Conservation (phyloP, 257 asterid species). For the Verbascum thapsus region DNA sequence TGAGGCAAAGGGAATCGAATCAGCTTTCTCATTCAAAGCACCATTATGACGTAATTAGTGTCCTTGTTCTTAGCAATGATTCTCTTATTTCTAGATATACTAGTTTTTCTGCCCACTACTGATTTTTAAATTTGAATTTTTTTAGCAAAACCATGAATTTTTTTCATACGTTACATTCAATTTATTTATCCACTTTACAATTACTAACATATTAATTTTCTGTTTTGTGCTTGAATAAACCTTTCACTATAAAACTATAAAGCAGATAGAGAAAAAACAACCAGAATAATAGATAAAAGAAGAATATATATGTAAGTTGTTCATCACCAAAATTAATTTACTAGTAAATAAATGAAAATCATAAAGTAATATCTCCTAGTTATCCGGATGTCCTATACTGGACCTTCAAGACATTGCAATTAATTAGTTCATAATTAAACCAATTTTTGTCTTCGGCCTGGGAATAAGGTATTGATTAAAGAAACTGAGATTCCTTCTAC, state of each 20-base stretch:
- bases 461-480: conserved; percentile 29
- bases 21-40: conserved; percentile 46
- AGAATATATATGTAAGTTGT: conserved; percentile 15
- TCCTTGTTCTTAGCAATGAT: conserved; percentile 47
- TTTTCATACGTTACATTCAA: neutral
- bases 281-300: neutral
- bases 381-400: conserved; percentile 48
- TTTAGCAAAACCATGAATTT: conserved; percentile 21
- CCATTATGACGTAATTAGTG: conserved; percentile 48
- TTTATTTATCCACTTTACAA: no score
- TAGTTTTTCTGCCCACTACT: conserved; percentile 39
- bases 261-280: no score
- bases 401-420: conserved; percentile 41
- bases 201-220: no score
- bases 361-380: conserved; percentile 39
- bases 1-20: conserved; percentile 49
- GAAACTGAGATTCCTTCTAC: conserved; percentile 45
- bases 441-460: conserved; percentile 20
- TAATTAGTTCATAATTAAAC: conserved; percentile 35
- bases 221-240: no score
- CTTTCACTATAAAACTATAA: no score
- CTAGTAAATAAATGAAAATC: neutral
- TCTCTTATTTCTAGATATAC: conserved; percentile 43
- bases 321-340: neutral
- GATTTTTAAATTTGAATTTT: neutral